Conservation (phyloP, 805 yeast genomes). For the Tetrapisispora arboricola region DNA sequence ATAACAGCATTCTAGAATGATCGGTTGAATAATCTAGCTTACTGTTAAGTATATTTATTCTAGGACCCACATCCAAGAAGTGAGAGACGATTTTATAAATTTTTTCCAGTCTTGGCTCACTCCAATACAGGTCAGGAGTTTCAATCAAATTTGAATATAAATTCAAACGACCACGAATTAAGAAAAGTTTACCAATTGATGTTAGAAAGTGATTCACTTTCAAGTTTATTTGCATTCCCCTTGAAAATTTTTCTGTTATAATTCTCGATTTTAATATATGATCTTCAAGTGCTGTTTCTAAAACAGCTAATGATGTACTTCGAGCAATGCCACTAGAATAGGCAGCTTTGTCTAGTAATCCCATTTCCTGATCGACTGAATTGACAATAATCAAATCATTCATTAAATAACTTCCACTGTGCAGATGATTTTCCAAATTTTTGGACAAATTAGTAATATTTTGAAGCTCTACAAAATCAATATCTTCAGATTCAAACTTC, state of each 20-base stretch:
- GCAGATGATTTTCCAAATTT: not conserved
- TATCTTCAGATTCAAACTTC: slow-evolving; percentile 67
- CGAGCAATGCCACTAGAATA: slow-evolving; percentile 82
- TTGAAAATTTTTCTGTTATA: slow-evolving; percentile 56
- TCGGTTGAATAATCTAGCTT: slow-evolving; percentile 87
- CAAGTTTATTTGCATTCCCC: slow-evolving; percentile 44
- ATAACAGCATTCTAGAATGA: slow-evolving; percentile 67
- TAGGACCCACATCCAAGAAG: slow-evolving; percentile 62
- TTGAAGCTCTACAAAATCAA: slow-evolving; percentile 56
- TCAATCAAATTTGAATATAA: slow-evolving; percentile 81
- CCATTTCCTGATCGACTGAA: slow-evolving; percentile 36
- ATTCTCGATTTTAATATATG: slow-evolving; percentile 53
- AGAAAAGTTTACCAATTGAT: slow-evolving; percentile 63
- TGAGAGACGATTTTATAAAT: slow-evolving; percentile 64
- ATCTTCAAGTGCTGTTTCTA: slow-evolving; percentile 63
- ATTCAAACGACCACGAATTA: slow-evolving; percentile 73
- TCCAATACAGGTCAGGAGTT: slow-evolving; percentile 90
- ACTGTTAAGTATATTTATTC: slow-evolving; percentile 71
- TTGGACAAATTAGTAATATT: slow-evolving; percentile 6
- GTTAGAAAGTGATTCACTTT: slow-evolving; percentile 52
- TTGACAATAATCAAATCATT: slow-evolving; percentile 67
- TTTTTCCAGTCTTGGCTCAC: slow-evolving; percentile 74
- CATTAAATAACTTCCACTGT: slow-evolving; percentile 37
- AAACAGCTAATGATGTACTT: slow-evolving; percentile 72
- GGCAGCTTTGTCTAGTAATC: slow-evolving; percentile 69